Evolutionary conservation across 2,329 filamentous ascomycete species (phyloP).

Genomic region (Sarocladium strictum): DNA sequence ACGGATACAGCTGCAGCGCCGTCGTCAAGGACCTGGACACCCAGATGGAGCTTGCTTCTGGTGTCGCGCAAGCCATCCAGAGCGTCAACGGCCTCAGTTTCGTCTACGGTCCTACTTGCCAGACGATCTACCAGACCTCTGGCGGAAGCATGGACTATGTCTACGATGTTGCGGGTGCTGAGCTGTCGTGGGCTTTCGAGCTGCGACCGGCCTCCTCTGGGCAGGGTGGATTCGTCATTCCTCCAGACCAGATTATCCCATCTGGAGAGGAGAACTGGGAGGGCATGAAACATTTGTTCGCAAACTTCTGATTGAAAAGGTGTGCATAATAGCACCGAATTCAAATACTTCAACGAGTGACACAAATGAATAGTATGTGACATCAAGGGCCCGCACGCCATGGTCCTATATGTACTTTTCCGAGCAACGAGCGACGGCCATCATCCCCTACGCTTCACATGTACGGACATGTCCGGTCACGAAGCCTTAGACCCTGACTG

Average conservation of each 20-base stretch:
- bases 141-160: conserved; percentile 34
- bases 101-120: conserved; percentile 42
- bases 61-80: conserved; percentile 40
- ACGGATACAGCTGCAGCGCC: conserved; percentile 49
- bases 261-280: conserved; percentile 29
- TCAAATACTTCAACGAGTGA: not conserved
- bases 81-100: conserved; percentile 27
- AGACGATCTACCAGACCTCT: conserved; percentile 49
- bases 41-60: conserved; percentile 37
- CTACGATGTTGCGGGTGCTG: conserved; percentile 28
- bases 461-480: too few relatives aligned
- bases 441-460: not conserved
- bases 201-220: conserved; percentile 22
- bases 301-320: conserved; percentile 3
- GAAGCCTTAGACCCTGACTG: conserved; percentile 19
- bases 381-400: too few relatives aligned
- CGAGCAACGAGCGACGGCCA: not conserved
- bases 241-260: conserved; percentile 27
- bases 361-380: not conserved
- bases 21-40: conserved; percentile 35
- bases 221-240: conserved; percentile 29
- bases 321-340: not conserved
- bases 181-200: conserved; percentile 26
- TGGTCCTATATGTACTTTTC: too few relatives aligned
- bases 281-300: conserved; percentile 51